Percentiles rank a stretch among this genome's conserved stretches.
phyloP scores from a whole-genome alignment of 2,329 filamentous ascomycete species.

The Gyromitra esculenta region DNA sequence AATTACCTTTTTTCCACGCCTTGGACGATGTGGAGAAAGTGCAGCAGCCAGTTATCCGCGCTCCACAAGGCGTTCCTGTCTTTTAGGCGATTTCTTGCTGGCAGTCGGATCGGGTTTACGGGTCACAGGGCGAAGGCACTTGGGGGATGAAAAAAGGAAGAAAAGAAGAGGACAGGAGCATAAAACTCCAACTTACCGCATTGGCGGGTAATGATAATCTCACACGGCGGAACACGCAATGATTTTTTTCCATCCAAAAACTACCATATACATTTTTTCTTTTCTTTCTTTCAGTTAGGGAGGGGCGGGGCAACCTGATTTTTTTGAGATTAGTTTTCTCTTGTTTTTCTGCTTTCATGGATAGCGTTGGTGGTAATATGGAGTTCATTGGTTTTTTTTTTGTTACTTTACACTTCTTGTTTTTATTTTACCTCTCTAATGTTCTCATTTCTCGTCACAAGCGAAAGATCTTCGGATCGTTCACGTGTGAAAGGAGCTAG shows the following conservation, averaged over 20 bases:
- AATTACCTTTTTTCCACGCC: slow-evolving; percentile 52
- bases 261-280: slow-evolving; percentile 31
- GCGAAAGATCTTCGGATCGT: slow-evolving; percentile 23
- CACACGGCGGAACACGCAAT: slow-evolving; percentile 16
- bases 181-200: slow-evolving; percentile 7
- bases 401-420: slow-evolving; percentile 46
- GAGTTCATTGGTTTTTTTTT: slow-evolving; percentile 51
- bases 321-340: slow-evolving; percentile 34
- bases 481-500: slow-evolving; percentile 17
- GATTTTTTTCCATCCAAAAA: slow-evolving; percentile 39
- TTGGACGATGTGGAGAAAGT: slow-evolving; percentile 52
- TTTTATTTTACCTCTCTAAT: slow-evolving; percentile 45
- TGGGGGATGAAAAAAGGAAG: slow-evolving; percentile 10
- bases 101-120: slow-evolving; percentile 15
- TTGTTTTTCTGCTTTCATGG: slow-evolving; percentile 37
- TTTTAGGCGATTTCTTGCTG: slow-evolving; percentile 46
- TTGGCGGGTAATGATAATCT: slow-evolving; percentile 45
- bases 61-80: slow-evolving; percentile 53
- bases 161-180: neutral
- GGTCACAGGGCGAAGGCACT: slow-evolving; percentile 9
- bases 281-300: slow-evolving; percentile 39
- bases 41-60: slow-evolving; percentile 43
- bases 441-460: slow-evolving; percentile 24
- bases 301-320: slow-evolving; percentile 21
- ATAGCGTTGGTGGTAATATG: slow-evolving; percentile 46